phyloP scores from a whole-genome alignment of 2,329 filamentous ascomycete genomes.

The Calonectria pauciramosa region DNA sequence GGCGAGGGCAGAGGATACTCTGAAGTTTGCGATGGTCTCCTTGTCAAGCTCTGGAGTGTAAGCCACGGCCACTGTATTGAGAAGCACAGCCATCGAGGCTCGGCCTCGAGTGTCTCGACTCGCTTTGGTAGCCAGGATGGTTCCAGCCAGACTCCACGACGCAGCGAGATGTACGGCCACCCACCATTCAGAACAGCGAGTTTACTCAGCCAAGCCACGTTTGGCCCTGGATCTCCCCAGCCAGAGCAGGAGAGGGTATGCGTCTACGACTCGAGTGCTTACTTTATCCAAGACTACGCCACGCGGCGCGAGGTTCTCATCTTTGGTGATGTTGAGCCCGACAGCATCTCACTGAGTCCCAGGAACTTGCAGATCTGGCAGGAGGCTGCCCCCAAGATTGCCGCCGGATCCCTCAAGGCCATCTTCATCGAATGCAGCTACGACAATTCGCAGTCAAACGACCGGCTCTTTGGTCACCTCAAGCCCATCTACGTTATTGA shows the following conservation, averaged over 20 bases:
- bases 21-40: conserved; percentile 88
- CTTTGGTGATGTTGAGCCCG: conserved; percentile 96
- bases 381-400: conserved; percentile 89
- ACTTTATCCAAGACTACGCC: conserved; percentile 85
- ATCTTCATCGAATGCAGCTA: conserved; percentile 98
- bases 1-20: conserved; percentile 87
- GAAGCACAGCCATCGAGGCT: conserved; percentile 75
- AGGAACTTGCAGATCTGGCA: conserved; percentile 88
- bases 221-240: conserved; percentile 43
- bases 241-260: conserved; percentile 67
- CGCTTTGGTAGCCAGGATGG: conserved; percentile 66
- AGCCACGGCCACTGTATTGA: conserved; percentile 93
- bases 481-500: conserved; percentile 85
- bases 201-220: conserved; percentile 49
- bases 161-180: conserved; percentile 44
- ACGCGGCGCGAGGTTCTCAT: conserved; percentile 86
- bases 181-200: conserved; percentile 42
- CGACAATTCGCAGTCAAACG: conserved; percentile 82
- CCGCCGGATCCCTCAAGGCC: conserved; percentile 76
- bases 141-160: conserved; percentile 47
- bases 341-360: conserved; percentile 84
- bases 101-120: conserved; percentile 63
- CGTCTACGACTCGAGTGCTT: conserved; percentile 90
- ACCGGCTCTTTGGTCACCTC: conserved; percentile 88
- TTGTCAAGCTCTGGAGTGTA: conserved; percentile 88